phyloP scores from a whole-genome alignment of 1,139 yeast species.

The Kazachstania sp. region DNA sequence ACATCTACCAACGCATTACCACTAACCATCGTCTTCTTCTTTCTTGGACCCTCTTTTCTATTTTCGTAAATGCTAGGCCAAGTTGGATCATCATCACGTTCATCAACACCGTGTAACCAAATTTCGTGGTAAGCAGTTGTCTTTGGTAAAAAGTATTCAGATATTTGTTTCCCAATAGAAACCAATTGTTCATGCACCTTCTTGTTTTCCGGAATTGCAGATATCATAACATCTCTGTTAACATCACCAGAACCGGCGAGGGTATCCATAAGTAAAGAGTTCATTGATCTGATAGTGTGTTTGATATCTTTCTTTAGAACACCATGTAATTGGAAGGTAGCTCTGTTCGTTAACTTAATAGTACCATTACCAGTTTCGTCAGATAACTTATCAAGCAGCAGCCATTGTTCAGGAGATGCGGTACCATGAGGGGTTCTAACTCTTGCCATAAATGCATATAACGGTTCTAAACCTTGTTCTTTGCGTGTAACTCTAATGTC shows the following conservation, averaged over 20 bases:
- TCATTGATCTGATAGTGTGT: conserved; percentile 89
- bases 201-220: conserved; percentile 81
- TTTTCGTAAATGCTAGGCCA: conserved; percentile 62
- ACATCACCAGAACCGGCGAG: conserved; percentile 99
- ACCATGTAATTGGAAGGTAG: conserved; percentile 95
- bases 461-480: conserved; percentile 89
- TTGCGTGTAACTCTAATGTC: conserved; percentile 90
- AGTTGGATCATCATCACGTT: conserved; percentile 52
- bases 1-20: conserved; percentile 77
- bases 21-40: conserved; percentile 72
- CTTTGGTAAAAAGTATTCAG: conserved; percentile 76
- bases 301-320: conserved; percentile 81
- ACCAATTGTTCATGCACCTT: conserved; percentile 72
- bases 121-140: conserved; percentile 98
- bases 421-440: conserved; percentile 91
- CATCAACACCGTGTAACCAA: conserved; percentile 87
- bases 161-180: conserved; percentile 52
- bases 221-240: conserved; percentile 87
- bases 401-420: conserved; percentile 82
- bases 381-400: conserved; percentile 73
- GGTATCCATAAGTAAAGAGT: conserved; percentile 82
- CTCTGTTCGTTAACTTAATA: conserved; percentile 89
- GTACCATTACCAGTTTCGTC: conserved; percentile 88
- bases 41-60: conserved; percentile 70
- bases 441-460: conserved; percentile 92